phyloP scores from a whole-genome alignment of 345 rosid genomes.

The Dipteronia sinensis region DNA sequence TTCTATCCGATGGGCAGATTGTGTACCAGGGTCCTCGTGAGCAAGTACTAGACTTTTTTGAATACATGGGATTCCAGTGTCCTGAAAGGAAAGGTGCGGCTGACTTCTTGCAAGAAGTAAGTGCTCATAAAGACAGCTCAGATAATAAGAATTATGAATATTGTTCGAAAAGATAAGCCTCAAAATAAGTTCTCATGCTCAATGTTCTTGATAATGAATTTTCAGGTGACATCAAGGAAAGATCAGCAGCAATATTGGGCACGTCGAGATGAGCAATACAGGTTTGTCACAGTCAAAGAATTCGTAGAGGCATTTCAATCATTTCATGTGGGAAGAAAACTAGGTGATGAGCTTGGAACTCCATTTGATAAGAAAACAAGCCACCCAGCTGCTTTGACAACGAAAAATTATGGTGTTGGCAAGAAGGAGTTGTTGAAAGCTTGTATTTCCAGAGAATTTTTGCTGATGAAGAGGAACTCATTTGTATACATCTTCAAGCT shows the following conservation, averaged over 20 bases:
- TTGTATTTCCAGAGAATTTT: conserved; percentile 49
- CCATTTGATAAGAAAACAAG: conserved; percentile 53
- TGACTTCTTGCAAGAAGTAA: conserved; percentile 81
- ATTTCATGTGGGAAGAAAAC: conserved; percentile 38
- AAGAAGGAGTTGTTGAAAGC: conserved; percentile 57
- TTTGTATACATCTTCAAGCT: conserved; percentile 56
- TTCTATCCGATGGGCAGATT: conserved; percentile 65
- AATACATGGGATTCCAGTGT: conserved; percentile 68
- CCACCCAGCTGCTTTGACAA: conserved; percentile 64
- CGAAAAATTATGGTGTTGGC: conserved; percentile 47
- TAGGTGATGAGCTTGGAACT: conserved; percentile 41
- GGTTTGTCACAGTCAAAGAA: conserved; percentile 45
- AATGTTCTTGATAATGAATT: neutral
- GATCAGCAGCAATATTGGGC: conserved; percentile 78
- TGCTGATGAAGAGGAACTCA: conserved; percentile 68
- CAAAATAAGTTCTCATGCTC: neutral
- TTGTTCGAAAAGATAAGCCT: neutral
- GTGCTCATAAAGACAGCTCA: conserved; percentile 17
- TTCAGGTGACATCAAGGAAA: conserved; percentile 71
- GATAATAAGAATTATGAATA: neutral
- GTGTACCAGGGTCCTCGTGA: conserved; percentile 76
- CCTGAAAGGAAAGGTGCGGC: conserved; percentile 78
- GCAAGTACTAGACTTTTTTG: conserved; percentile 54
- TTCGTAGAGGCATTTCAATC: conserved; percentile 59
- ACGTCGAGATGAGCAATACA: conserved; percentile 45